A percentile compares a stretch with the other conserved stretches of the same genome.
Conservation (phyloP, 2,329 filamentous ascomycete species). For the Parastagonospora avenae region DNA sequence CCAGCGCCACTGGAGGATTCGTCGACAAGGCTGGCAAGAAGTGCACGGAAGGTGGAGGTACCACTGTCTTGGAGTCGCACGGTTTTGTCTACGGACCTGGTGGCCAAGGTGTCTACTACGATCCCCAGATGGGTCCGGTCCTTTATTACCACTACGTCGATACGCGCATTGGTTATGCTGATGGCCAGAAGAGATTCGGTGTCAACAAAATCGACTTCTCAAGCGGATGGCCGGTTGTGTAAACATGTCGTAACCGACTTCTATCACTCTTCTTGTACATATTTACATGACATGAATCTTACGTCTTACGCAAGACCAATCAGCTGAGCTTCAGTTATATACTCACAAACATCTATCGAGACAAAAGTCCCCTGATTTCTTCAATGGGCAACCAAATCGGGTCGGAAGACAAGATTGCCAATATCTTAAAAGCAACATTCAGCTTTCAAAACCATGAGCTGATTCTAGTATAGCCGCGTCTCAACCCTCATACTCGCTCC, state of each 20-base stretch:
- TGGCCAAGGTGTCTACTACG: slow-evolving; percentile 65
- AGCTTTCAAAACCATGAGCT: too few species aligned
- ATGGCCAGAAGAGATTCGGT: slow-evolving; percentile 58
- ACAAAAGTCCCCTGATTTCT: too few species aligned
- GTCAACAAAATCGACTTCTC: slow-evolving; percentile 58
- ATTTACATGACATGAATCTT: background rate
- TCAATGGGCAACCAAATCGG: too few species aligned
- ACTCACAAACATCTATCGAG: too few species aligned
- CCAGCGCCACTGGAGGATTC: slow-evolving; percentile 58
- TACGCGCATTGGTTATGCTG: slow-evolving; percentile 58
- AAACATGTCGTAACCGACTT: background rate
- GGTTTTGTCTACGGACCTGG: slow-evolving; percentile 68
- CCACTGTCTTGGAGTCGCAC: slow-evolving; percentile 64
- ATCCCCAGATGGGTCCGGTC: slow-evolving; percentile 57
- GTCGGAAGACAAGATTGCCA: too few species aligned
- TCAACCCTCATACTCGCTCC: too few species aligned
- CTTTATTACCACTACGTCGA: slow-evolving; percentile 69
- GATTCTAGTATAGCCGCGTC: too few species aligned
- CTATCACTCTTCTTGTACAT: background rate
- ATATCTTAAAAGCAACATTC: too few species aligned
- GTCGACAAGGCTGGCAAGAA: slow-evolving; percentile 59
- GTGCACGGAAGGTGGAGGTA: slow-evolving; percentile 64
- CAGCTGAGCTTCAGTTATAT: too few species aligned
- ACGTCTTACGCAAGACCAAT: too few species aligned
- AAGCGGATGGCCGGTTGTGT: slow-evolving; percentile 56